Percentiles rank a stretch among this genome's conserved stretches.
Conservation (phyloP, 2,329 filamentous ascomycete genomes). For the Fusarium siculi region DNA sequence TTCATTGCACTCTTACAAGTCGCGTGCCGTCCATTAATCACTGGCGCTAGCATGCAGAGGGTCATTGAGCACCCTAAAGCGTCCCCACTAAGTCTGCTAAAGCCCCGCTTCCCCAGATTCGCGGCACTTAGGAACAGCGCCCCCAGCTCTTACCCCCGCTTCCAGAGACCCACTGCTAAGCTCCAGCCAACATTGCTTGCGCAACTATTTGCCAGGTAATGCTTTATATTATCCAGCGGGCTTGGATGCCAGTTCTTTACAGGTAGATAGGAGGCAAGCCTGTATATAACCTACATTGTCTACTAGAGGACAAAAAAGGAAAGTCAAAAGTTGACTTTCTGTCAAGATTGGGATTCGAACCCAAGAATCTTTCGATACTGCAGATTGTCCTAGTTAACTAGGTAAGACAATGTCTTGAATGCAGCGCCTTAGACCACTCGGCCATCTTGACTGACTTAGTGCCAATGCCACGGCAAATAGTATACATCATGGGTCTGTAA, state of each 20-base stretch:
- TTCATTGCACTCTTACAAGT: constrained; percentile 15
- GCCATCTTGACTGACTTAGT: background rate
- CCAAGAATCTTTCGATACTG: constrained; percentile 16
- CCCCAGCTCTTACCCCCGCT: constrained; percentile 20
- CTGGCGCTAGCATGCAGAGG: constrained; percentile 19
- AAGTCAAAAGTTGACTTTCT: fast-evolving
- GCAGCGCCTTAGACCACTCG: constrained; percentile 9
- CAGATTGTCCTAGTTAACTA: fast-evolving
- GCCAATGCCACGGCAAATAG: fast-evolving
- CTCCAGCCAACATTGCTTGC: background rate
- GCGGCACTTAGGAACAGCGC: constrained; percentile 22
- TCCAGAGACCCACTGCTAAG: background rate
- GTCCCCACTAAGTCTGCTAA: constrained; percentile 29
- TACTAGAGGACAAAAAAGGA: fast-evolving
- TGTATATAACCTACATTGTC: background rate
- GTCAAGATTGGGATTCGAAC: constrained; percentile 20
- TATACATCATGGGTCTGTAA: fast-evolving
- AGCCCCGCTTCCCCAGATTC: constrained; percentile 37
- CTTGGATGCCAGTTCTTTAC: no score
- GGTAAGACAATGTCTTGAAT: background rate
- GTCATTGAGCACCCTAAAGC: constrained; percentile 9
- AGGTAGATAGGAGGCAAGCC: background rate
- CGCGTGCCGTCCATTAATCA: constrained; percentile 9
- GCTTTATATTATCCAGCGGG: background rate
- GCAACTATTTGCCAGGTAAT: background rate